Percentiles rank a stretch among this genome's conserved stretches.
These are phyloP conservation scores for Strigomonas oncopelti DNA, from an alignment of 208 protist genomes.

Conservation along the genomic window DNA sequence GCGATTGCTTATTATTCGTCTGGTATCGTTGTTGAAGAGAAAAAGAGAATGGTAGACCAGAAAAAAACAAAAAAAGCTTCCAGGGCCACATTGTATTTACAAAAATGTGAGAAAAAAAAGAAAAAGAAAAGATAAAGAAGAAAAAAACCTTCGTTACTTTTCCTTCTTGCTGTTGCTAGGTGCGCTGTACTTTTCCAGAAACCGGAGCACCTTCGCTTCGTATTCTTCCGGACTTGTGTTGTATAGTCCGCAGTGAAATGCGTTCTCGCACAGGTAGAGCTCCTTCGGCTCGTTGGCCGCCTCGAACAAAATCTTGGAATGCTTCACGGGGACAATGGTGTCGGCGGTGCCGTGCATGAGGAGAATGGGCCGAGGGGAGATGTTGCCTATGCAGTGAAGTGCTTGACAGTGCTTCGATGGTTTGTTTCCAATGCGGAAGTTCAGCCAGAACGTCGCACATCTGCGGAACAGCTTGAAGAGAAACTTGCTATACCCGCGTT, in stretches of 20 bases:
- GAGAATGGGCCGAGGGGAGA: conserved; percentile 77
- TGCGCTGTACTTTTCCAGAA: conserved; percentile 43
- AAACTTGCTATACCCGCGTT: conserved; percentile 42
- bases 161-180: conserved; percentile 8
- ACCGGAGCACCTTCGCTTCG: conserved; percentile 55
- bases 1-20: too few species aligned
- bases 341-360: conserved; percentile 89
- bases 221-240: conserved; percentile 83
- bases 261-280: conserved; percentile 80
- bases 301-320: conserved; percentile 79
- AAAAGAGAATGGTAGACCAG: too few species aligned
- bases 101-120: conserved; percentile 6
- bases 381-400: conserved; percentile 71
- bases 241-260: conserved; percentile 89
- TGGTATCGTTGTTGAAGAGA: too few species aligned
- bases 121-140: conserved; percentile 18
- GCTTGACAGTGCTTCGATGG: conserved; percentile 82
- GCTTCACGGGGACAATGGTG: conserved; percentile 76
- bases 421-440: conserved; percentile 83
- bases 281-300: conserved; percentile 81
- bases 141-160: conserved; percentile 3
- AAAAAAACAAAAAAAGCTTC: conserved; percentile 7
- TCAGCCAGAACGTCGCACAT: conserved; percentile 74
- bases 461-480: conserved; percentile 68
- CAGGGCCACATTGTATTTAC: background rate